Evolutionary conservation across 2,329 filamentous ascomycete genomes (phyloP).

Genomic region (Phialophora macrospora): DNA sequence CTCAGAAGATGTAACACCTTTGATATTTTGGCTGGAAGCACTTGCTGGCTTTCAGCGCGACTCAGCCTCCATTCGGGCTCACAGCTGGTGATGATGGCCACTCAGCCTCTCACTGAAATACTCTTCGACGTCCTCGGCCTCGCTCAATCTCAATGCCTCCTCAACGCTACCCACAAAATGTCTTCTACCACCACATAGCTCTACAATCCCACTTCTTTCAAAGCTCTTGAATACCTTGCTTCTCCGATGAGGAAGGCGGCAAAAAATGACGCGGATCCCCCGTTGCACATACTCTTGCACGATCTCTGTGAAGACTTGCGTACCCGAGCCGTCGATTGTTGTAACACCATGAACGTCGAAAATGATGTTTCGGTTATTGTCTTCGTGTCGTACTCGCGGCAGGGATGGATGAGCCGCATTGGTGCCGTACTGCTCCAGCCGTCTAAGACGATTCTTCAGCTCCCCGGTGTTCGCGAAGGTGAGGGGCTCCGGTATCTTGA

Average conservation of each 20-base stretch:
- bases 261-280: slow-evolving; percentile 66
- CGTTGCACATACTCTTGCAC: slow-evolving; percentile 77
- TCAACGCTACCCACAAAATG: slow-evolving; percentile 85
- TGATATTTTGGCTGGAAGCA: not conserved
- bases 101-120: slow-evolving; percentile 39
- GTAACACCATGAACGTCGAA: slow-evolving; percentile 99
- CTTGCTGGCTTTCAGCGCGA: not conserved
- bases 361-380: slow-evolving; percentile 88
- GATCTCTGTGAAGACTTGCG: slow-evolving; percentile 89
- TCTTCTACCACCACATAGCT: slow-evolving; percentile 73
- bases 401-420: slow-evolving; percentile 82
- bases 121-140: slow-evolving; percentile 65
- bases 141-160: slow-evolving; percentile 80
- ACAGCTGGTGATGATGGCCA: slow-evolving; percentile 16
- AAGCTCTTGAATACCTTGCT: slow-evolving; percentile 73
- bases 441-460: slow-evolving; percentile 78
- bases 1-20: not conserved
- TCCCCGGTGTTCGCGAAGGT: slow-evolving; percentile 97
- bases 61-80: not conserved
- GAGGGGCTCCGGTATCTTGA: slow-evolving; percentile 95
- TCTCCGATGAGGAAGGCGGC: slow-evolving; percentile 56
- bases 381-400: slow-evolving; percentile 74
- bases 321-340: slow-evolving; percentile 87
- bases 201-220: slow-evolving; percentile 80
- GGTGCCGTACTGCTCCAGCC: slow-evolving; percentile 91